phyloP scores from a whole-genome alignment of 345 rosid species.

The Populus davidiana region DNA sequence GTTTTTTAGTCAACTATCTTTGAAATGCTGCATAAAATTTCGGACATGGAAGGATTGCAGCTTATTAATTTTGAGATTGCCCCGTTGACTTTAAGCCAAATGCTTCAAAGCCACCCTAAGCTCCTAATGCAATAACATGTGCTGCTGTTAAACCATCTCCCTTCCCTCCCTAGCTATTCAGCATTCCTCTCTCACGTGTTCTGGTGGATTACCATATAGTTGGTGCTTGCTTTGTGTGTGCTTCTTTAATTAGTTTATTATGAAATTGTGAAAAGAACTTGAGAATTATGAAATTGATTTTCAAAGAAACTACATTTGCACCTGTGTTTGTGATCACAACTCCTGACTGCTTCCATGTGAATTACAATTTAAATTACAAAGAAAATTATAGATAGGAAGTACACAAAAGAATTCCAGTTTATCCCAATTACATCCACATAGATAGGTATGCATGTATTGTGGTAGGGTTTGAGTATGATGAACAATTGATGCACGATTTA shows the following conservation, averaged over 20 bases:
- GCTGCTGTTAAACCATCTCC: background rate
- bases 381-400: background rate
- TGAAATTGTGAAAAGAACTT: background rate
- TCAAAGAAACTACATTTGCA: background rate
- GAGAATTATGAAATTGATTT: too few species aligned
- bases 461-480: background rate
- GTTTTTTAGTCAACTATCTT: background rate
- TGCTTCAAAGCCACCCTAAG: background rate
- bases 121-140: background rate
- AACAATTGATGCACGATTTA: background rate
- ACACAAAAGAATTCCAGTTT: background rate
- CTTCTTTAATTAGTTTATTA: background rate
- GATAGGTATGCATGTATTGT: background rate
- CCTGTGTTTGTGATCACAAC: background rate
- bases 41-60: background rate
- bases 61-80: background rate
- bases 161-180: background rate
- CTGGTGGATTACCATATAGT: background rate
- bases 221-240: background rate
- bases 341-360: background rate
- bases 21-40: background rate
- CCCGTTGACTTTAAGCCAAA: background rate
- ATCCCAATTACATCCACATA: background rate
- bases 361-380: background rate
- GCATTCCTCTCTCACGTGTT: background rate